Base-by-base conservation (phyloP, 495 filamentous ascomycete genomes). In the Pyrenopolyporus hunteri region DNA sequence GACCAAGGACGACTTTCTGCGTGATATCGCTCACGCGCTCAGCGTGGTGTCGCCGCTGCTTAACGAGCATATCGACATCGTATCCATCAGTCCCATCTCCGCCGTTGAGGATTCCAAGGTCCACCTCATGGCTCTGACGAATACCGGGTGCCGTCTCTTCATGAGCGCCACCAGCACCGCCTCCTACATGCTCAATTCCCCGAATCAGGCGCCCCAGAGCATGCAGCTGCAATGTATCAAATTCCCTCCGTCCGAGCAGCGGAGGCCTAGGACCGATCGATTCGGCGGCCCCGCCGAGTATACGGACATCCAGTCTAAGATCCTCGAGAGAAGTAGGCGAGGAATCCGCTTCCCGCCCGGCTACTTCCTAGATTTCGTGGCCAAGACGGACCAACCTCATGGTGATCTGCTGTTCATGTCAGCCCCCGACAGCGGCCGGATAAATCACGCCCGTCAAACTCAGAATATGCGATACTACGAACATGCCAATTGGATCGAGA, bases 171-270 rank as follows among this genome's bases (percentile, higher is more conserved):
- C 93, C 1, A 87, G 88, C 33, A 83, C 90, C 5, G 87, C 87
- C 42, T 87, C 84, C 29, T 88, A 86, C 53, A 88, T 86, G 71
- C 77, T 80, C 4, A 76, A 82, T 9, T 77, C 83, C 20, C 80
- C 86, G 17, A 80, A 73, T 36, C 81, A 78, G 52, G 85, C 92
- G 0, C 93, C 95, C 2, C 93, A 89, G 44, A 97, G 91, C 75
- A 97, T 99, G 92, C 93, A 97, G 70, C 86, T 97, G 16, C 90
- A 95, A 61, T 92, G 93, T 66, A 87, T 98, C 70, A 95, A 93
- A 66, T 96, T 97, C 51, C 95, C 94, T 6, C 93, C 94, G 0
- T 61, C 64, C 19, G 70, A 78, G 26, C 59, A 59, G 19, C 56
- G 47, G 17, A 50, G 70, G 29, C 10, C 64, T 60, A 49, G 64